Percentiles rank a stretch among this genome's conserved stretches.
Conservation (phyloP, 2,329 filamentous ascomycete species). For the Xylogone sp. region DNA sequence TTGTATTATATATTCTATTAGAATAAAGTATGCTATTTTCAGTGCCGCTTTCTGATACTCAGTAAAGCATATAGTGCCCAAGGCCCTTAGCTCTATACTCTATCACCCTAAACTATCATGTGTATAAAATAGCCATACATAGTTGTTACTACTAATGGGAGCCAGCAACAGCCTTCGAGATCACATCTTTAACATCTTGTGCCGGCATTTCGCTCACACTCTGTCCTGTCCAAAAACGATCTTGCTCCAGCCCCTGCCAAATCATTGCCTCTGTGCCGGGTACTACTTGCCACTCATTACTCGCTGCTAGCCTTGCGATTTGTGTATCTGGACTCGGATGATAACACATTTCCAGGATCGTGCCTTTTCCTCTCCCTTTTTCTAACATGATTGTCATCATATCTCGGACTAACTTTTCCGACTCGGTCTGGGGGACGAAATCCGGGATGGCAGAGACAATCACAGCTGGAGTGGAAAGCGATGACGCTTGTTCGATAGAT, state of each 20-base stretch:
- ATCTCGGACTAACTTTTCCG: background rate
- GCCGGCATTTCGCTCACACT: background rate
- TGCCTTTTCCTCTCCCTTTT: background rate
- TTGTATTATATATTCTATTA: too few species aligned
- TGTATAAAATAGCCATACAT: too few species aligned
- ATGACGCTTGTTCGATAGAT: background rate
- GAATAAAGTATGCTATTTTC: too few species aligned
- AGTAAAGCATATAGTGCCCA: too few species aligned
- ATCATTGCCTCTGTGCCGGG: slow-evolving; percentile 1
- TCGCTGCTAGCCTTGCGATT: background rate
- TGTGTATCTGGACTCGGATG: background rate
- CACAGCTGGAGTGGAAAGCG: background rate
- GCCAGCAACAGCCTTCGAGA: background rate
- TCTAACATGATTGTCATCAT: background rate
- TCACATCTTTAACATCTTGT: background rate
- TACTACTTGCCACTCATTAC: background rate
- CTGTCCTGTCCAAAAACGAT: too few species aligned
- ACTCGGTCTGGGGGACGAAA: background rate
- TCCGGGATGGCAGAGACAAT: background rate
- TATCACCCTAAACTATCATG: too few species aligned
- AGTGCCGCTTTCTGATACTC: too few species aligned
- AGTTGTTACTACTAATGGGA: background rate
- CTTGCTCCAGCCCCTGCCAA: too few species aligned
- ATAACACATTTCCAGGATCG: slow-evolving; percentile 5
- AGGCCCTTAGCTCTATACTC: too few species aligned